Evolutionary conservation across 192 early-diverging fungal genomes (phyloP).

Genomic region (Hyaloraphidium curvatum): DNA sequence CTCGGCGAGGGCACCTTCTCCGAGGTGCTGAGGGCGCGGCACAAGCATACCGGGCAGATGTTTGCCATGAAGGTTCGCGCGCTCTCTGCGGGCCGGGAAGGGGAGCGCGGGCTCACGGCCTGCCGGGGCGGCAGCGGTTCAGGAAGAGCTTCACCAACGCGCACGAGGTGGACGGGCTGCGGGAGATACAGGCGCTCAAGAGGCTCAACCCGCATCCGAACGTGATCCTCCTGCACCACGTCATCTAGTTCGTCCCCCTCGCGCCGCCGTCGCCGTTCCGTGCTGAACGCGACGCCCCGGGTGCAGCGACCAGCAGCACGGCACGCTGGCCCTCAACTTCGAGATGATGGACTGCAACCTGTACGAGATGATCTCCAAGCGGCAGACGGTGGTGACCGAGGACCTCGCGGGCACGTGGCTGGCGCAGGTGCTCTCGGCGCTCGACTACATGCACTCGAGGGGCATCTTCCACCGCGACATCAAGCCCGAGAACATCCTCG

Average conservation of each 20-base stretch:
- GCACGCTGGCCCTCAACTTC: constrained; percentile 33
- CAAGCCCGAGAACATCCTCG: constrained; percentile 25
- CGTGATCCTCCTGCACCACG: constrained; percentile 28
- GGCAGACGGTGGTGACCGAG: constrained; percentile 23
- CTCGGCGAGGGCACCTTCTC: constrained; percentile 47
- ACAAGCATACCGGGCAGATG: constrained; percentile 31
- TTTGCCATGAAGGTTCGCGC: constrained; percentile 50
- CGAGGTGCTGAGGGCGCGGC: constrained; percentile 39
- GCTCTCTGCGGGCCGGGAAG: too few species aligned
- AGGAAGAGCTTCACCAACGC: constrained; percentile 30
- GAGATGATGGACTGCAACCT: constrained; percentile 44
- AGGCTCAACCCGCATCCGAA: constrained; percentile 32
- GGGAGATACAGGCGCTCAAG: constrained; percentile 36
- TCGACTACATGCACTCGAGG: constrained; percentile 42
- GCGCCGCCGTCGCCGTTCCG: too few species aligned
- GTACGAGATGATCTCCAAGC: constrained; percentile 37
- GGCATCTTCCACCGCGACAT: constrained; percentile 44
- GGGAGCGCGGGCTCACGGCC: too few species aligned
- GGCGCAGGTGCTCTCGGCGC: constrained; percentile 31
- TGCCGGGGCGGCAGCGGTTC: too few species aligned
- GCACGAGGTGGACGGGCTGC: constrained; percentile 34
- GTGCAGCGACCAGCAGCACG: constrained; percentile 28
- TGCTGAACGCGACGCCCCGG: too few species aligned
- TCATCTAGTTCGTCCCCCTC: constrained; percentile 26
- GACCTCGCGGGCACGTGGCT: constrained; percentile 15